Evolutionary conservation across 257 asterid species (phyloP).

Genomic region (Solanum sitiens): DNA sequence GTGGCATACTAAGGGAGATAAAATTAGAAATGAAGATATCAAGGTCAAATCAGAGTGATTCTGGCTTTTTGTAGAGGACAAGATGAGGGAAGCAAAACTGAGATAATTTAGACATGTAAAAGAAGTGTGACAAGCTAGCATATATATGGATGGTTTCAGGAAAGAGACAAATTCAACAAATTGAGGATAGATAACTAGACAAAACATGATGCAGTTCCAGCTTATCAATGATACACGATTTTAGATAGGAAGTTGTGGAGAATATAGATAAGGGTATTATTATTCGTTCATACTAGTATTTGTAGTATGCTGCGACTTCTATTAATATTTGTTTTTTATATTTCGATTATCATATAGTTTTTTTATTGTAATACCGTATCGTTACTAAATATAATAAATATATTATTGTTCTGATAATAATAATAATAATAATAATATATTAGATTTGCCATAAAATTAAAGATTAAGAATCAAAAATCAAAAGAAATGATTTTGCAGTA

Average conservation of each 20-base stretch:
- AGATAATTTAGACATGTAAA: not conserved
- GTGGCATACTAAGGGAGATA: too few relatives aligned
- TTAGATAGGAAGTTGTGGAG: not conserved
- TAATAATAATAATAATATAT: not conserved
- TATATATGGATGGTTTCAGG: not conserved
- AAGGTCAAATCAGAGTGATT: not conserved
- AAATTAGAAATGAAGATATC: not conserved
- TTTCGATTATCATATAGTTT: not conserved
- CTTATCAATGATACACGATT: not conserved
- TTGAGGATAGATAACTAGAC: not conserved
- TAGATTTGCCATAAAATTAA: not conserved
- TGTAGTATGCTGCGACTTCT: not conserved
- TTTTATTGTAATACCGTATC: not conserved
- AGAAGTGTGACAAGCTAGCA: not conserved
- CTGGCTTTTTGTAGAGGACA: not conserved
- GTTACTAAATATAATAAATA: too few relatives aligned
- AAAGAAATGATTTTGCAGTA: too few relatives aligned
- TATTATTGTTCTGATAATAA: too few relatives aligned
- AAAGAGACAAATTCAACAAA: not conserved
- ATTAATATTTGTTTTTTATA: not conserved
- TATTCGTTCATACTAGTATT: not conserved
- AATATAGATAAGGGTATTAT: too few relatives aligned
- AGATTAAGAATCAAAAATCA: not conserved
- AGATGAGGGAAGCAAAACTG: not conserved
- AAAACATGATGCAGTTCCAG: too few relatives aligned